Base-by-base conservation (phyloP, 768 basidiomycete genomes). In the Podaxis sp. region DNA sequence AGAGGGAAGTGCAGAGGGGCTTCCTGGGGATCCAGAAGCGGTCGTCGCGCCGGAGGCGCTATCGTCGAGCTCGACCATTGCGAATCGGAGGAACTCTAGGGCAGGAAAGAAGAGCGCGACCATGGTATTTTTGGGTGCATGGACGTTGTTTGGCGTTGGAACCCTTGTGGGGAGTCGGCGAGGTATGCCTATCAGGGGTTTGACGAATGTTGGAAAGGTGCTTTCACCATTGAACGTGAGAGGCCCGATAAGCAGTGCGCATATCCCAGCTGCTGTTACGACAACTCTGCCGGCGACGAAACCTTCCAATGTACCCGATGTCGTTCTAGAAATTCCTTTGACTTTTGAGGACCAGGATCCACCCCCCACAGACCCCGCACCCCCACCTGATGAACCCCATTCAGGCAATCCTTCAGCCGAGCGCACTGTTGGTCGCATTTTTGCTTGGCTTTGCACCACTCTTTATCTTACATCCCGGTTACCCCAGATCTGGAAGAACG, bases 401-500 rank as follows among this genome's bases (percentile, higher is more conserved):
- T 61, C 58, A 50, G 68, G 66, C 38, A 66, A 72, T 48, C 69
- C 70, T 7, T 68, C 69, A 44, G 72, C 71, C 55, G 83, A 94
- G 67, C 88, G 84, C 51, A 69, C 94, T 25, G 75, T 98, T 52
- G 97, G 97, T 1, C 88, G 97, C 2, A 84, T 94, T 57, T 94
- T 90, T 57, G 95, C 97, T 7, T 99, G 97, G 97, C 69, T 89
- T 18, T 98, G 96, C 70, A 94, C 95, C 1, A 91, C 87, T 0
- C 77, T 98, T 14, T 99, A 99, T 73, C 77, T 99, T 37, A 98
- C 96, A 2, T 92, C 90, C 2, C 85, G 97, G 61, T 74, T 99
- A 67, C 97, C 97, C 21, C 97, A 99, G 72, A 97, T 99, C 64
- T 98, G 97, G 97, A 96, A 95, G 74, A 98, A 98, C 69, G 95